Base-by-base conservation (phyloP, 768 basidiomycete genomes). In the Leccinum rimulosum region DNA sequence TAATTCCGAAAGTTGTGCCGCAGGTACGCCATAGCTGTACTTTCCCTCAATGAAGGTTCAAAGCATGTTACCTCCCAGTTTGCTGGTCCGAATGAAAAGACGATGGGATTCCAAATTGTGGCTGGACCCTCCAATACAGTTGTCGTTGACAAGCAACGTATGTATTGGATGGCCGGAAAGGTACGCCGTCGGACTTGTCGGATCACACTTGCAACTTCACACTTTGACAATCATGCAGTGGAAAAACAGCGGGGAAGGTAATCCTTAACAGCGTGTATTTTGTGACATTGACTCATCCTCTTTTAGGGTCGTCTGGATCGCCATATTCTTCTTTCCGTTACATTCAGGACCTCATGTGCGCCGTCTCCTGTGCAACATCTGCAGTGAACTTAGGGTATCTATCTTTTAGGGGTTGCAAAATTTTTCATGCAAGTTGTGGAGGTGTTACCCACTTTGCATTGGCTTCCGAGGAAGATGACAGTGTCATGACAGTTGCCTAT, bases 161-260 rank as follows among this genome's bases (percentile, higher is more conserved):
- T 93, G 85, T 92, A 85, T 67, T 95, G 82, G 81, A 90, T 89
- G 85, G 89, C 88, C 47, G 91, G 88, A 38, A 94, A 89, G 79
- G 88, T 84, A 64, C 66, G 70, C 54, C 33, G 6, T 57, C 28
- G 53, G 38, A 55, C 25, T 53, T 43, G 31, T 55, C 4, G 35
- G 38, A 33, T 57, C 27, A 22, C 43, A 5, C 57, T 53, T 51
- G 6, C 14, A 52, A n/a, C 19, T 35, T 54, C 57, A 59, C 48
- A 50, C 17, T 36, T 28, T 55, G 30, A 55, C 59, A 59, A 65
- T 75, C 47, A 66, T 68, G 43, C 71, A 94, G 85, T 98, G 92
- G 91, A 98, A 98, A 74, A 91, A 87, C 63, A 94, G 93, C 6
- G 95, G 95, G 11, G 95, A 97, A 73, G 95, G 94, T 84, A 65